Percentiles rank a stretch among this genome's conserved stretches.
Conservation (phyloP, 768 basidiomycete genomes). For the Rhodosporidiobolus sp. region DNA sequence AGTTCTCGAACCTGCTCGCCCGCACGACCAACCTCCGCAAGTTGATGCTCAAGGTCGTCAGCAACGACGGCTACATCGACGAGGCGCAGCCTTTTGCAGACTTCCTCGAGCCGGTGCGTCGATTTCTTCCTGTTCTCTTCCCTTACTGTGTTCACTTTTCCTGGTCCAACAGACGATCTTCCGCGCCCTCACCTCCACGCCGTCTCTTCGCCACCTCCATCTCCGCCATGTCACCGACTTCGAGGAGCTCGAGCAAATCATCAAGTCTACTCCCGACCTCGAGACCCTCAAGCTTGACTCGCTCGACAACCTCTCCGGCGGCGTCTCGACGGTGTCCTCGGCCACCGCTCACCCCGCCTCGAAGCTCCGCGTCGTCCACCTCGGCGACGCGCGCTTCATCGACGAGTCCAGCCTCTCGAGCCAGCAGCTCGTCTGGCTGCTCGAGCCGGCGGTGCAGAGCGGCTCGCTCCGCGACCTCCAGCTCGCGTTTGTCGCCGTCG, state of each 20-base stretch:
- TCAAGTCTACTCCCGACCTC: slow-evolving; percentile 13
- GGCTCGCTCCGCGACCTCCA: slow-evolving; percentile 10
- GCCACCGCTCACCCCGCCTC: slow-evolving; percentile 6
- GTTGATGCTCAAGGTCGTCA: background rate
- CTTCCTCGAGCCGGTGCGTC: background rate
- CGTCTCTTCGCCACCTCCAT: background rate
- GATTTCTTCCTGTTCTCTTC: background rate
- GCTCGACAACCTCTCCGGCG: slow-evolving; percentile 5
- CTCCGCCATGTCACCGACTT: slow-evolving; percentile 22
- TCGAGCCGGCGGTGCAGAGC: slow-evolving; percentile 20
- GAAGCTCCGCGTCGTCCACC: slow-evolving; percentile 1
- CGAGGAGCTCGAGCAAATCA: slow-evolving; percentile 27
- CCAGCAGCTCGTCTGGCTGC: slow-evolving; percentile 19
- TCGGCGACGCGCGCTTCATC: slow-evolving; percentile 3
- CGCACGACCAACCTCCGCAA: background rate
- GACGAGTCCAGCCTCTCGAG: slow-evolving; percentile 1
- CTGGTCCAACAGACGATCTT: slow-evolving; percentile 3
- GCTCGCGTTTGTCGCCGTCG: background rate
- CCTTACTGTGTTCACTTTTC: background rate
- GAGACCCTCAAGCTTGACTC: background rate
- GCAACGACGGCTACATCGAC: too few species aligned
- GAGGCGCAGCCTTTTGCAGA: background rate
- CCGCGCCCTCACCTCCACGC: slow-evolving; percentile 10
- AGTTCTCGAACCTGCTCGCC: slow-evolving; percentile 3
- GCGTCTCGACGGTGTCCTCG: background rate